Conservation (phyloP, 352 stramenopile species). For the Pythium aristosporum region DNA sequence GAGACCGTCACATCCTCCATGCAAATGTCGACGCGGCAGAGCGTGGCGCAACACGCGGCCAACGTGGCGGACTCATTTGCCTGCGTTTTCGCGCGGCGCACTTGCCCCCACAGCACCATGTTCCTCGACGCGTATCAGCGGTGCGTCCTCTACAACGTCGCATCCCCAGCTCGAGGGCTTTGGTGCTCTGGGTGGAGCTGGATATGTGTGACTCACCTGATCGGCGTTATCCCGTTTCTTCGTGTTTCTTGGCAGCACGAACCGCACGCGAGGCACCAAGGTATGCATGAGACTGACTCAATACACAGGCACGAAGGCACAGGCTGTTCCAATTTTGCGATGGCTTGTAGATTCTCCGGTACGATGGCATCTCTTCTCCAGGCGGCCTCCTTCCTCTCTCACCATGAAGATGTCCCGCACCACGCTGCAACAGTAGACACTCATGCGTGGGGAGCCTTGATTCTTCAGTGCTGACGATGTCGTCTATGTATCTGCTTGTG, state of each 20-base stretch:
- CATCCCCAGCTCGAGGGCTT: too few species aligned
- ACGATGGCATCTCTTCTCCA: neutral
- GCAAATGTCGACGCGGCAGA: neutral
- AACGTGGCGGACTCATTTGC: neutral
- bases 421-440: too few species aligned
- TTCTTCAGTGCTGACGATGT: too few species aligned
- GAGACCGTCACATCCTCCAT: neutral
- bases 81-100: slow-evolving; percentile 12
- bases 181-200: too few species aligned
- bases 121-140: slow-evolving; percentile 21
- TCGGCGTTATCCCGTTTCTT: too few species aligned
- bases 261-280: slow-evolving; percentile 30
- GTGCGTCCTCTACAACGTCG: neutral
- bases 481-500: too few species aligned
- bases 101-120: slow-evolving; percentile 4
- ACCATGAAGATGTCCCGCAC: neutral
- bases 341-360: slow-evolving; percentile 14
- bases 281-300: neutral
- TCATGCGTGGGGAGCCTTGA: too few species aligned
- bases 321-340: neutral
- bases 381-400: neutral
- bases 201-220: too few species aligned
- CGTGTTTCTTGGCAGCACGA: slow-evolving; percentile 4
- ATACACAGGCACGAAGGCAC: too few species aligned
- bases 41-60: neutral